Percentiles rank a stretch among this genome's conserved stretches.
Conservation (phyloP, 371 early-diverging fungal species). For the Capillidium rhysosporum region DNA sequence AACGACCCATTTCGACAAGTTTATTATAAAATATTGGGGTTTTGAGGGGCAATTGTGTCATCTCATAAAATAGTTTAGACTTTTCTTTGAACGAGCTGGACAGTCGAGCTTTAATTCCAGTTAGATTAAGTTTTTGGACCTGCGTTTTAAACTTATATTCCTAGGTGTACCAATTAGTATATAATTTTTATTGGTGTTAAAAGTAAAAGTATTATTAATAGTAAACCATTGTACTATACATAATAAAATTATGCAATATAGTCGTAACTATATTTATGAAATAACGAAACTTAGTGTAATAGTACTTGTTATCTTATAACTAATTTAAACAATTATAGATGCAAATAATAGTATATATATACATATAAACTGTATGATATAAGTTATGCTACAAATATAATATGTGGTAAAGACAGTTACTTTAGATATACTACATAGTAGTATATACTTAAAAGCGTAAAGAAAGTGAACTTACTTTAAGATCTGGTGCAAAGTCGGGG, state of each 20-base stretch:
- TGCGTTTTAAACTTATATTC: conserved; percentile 76
- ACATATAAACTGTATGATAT: too few species aligned
- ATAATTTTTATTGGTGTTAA: not conserved
- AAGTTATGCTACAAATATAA: too few species aligned
- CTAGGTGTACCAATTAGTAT: conserved; percentile 18
- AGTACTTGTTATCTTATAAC: too few species aligned
- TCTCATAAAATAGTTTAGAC: conserved; percentile 67
- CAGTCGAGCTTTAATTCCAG: conserved; percentile 75
- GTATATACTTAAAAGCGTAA: not conserved
- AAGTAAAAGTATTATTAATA: too few species aligned
- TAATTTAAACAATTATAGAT: too few species aligned
- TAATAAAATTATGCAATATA: too few species aligned
- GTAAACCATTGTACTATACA: too few species aligned
- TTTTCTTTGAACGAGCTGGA: conserved; percentile 80
- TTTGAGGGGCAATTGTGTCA: conserved; percentile 48
- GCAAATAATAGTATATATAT: too few species aligned
- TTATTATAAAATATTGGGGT: conserved; percentile 16
- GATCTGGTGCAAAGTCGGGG: conserved; percentile 66
- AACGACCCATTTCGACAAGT: conserved; percentile 50
- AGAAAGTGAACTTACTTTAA: conserved; percentile 31
- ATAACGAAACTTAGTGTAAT: too few species aligned
- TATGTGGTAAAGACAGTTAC: too few species aligned
- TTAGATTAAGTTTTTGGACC: conserved; percentile 70
- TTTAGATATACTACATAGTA: not conserved
- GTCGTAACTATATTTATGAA: too few species aligned